Conservation (phyloP, 129 eudicot species). For the Pulicaria dysenterica region DNA sequence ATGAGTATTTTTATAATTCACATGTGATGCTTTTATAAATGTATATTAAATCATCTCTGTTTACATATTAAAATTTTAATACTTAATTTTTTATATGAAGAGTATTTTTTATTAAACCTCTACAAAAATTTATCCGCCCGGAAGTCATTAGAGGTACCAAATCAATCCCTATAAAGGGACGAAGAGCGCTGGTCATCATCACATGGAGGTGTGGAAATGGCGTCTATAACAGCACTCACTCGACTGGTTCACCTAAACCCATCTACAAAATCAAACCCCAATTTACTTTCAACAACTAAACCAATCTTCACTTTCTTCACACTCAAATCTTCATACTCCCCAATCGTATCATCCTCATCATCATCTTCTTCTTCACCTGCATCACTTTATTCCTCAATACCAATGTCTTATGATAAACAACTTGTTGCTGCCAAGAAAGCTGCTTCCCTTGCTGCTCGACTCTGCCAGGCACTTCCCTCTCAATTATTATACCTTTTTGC, state of each 20-base stretch:
- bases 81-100: no score
- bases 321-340: constrained; percentile 29
- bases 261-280: constrained; percentile 29
- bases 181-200: background rate
- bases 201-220: constrained; percentile 7
- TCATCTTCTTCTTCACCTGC: constrained; percentile 1
- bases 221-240: constrained; percentile 16
- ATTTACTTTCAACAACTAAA: background rate
- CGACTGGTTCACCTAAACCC: constrained; percentile 23
- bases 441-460: constrained; percentile 81
- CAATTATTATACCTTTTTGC: background rate
- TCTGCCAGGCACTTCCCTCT: constrained; percentile 60
- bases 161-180: background rate
- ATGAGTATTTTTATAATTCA: no score
- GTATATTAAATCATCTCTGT: no score
- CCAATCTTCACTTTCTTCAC: constrained; percentile 24
- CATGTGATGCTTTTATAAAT: no score
- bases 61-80: no score
- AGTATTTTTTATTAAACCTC: no score
- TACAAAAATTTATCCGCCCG: no score
- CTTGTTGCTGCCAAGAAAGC: constrained; percentile 92
- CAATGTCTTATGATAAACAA: constrained; percentile 72
- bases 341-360: constrained; percentile 30
- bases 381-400: constrained; percentile 3
- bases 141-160: no score